These are phyloP conservation scores for Fusarium liriodendri DNA, from an alignment of 2,329 filamentous ascomycete genomes.

Conservation along the genomic window DNA sequence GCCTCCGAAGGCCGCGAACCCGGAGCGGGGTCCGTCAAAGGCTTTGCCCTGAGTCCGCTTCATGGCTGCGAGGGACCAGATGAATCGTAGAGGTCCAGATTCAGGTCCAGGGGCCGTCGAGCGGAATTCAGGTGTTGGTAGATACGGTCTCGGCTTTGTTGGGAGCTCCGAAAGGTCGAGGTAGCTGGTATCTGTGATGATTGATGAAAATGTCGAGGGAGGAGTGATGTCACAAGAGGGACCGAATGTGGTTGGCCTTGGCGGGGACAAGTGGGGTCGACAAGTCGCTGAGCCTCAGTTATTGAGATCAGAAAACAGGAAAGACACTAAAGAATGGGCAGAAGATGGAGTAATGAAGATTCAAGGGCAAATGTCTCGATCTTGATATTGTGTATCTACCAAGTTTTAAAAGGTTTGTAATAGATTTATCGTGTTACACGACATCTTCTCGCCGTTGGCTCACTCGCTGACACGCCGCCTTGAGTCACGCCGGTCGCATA, in stretches of 20 bases:
- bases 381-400: background rate
- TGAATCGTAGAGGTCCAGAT: background rate
- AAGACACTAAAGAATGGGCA: background rate
- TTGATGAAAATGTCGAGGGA: conserved; percentile 33
- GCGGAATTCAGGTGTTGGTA: conserved; percentile 8
- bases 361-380: background rate
- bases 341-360: background rate
- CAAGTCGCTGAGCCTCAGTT: conserved; percentile 21
- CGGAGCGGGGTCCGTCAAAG: conserved; percentile 42
- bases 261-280: conserved; percentile 14
- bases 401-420: background rate
- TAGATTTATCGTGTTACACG: background rate
- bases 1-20: conserved; percentile 40
- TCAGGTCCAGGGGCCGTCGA: conserved; percentile 7
- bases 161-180: conserved; percentile 8
- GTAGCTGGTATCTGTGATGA: conserved; percentile 33
- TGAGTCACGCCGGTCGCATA: conserved; percentile 42
- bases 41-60: conserved; percentile 45
- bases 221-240: conserved; percentile 45
- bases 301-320: background rate
- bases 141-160: conserved; percentile 27
- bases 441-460: background rate
- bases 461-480: conserved; percentile 7
- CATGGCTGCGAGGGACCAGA: conserved; percentile 31
- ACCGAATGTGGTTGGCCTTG: conserved; percentile 28